Percentiles rank a stretch among this genome's conserved stretches.
Conservation (phyloP, 2,329 filamentous ascomycete genomes). For the Fusarium sp. region DNA sequence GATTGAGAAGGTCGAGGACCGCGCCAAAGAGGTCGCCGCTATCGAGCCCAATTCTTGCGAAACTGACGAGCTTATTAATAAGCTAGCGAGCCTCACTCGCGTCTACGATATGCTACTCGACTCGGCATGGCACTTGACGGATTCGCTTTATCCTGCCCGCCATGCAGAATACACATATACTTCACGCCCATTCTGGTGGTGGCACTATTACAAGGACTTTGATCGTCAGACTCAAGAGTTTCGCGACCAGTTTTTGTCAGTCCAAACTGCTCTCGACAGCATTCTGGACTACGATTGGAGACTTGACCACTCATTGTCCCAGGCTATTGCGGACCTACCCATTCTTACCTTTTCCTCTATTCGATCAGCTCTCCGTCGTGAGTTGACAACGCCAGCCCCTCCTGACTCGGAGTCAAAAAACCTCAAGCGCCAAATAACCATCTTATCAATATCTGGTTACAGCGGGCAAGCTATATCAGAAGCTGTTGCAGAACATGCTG, state of each 20-base stretch:
- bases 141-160: conserved; percentile 53
- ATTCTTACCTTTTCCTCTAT: conserved; percentile 53
- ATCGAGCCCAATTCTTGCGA: conserved; percentile 15
- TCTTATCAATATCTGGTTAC: conserved; percentile 57
- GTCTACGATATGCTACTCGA: conserved; percentile 56
- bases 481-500: conserved; percentile 72
- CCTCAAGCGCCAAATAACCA: conserved; percentile 56
- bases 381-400: conserved; percentile 49
- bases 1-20: conserved; percentile 35
- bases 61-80: conserved; percentile 32
- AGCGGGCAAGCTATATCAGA: conserved; percentile 56
- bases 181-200: conserved; percentile 58
- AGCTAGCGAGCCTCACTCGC: conserved; percentile 40
- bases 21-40: conserved; percentile 25
- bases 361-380: conserved; percentile 48
- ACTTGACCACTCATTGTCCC: conserved; percentile 53
- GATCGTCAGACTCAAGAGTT: conserved; percentile 49
- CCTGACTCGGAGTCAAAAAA: conserved; percentile 51
- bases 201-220: conserved; percentile 56
- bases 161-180: conserved; percentile 54
- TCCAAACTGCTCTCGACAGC: conserved; percentile 47
- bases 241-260: conserved; percentile 49
- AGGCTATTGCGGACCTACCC: conserved; percentile 54
- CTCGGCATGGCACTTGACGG: conserved; percentile 54
- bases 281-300: conserved; percentile 51